Percentiles rank a stretch among this genome's conserved stretches.
phyloP scores from a whole-genome alignment of 768 basidiomycete genomes.

The Pleurotus ostreatus region DNA sequence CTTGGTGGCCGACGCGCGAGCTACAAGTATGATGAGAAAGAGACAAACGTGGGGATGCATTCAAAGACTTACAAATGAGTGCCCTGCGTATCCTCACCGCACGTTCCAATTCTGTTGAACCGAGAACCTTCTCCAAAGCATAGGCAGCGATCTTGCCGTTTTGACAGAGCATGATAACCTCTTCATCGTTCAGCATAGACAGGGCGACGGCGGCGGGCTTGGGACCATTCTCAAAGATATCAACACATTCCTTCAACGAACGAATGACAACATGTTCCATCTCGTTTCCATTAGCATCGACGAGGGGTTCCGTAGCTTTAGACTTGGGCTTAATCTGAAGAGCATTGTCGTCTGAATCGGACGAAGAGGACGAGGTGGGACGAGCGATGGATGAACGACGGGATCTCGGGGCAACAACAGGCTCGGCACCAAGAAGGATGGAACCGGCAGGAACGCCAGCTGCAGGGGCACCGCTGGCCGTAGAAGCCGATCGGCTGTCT shows the following conservation, averaged over 20 bases:
- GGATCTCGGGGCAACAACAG: background rate
- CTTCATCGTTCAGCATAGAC: conserved; percentile 79
- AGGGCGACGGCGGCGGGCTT: conserved; percentile 54
- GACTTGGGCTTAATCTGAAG: conserved; percentile 1
- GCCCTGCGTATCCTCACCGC: conserved; percentile 86
- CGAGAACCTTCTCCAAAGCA: conserved; percentile 92
- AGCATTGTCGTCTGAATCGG: conserved; percentile 5
- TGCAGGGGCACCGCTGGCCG: background rate
- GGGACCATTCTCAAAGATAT: conserved; percentile 74
- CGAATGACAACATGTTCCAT: conserved; percentile 29
- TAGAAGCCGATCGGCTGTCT: background rate
- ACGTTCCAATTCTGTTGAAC: conserved; percentile 61
- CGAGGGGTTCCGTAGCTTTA: background rate
- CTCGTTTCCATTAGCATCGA: conserved; percentile 6
- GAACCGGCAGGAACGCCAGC: conserved; percentile 15
- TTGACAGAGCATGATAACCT: conserved; percentile 83
- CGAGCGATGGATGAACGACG: conserved; percentile 4
- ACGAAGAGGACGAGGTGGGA: background rate
- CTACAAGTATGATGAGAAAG: conserved; percentile 32
- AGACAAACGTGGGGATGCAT: background rate
- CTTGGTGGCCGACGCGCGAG: conserved; percentile 80
- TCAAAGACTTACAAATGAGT: conserved; percentile 72
- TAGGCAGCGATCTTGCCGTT: conserved; percentile 94
- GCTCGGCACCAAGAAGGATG: conserved; percentile 1
- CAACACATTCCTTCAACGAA: conserved; percentile 71